Conservation (phyloP, 1,284 basidiomycete genomes). For the Trametes hirsuta region DNA sequence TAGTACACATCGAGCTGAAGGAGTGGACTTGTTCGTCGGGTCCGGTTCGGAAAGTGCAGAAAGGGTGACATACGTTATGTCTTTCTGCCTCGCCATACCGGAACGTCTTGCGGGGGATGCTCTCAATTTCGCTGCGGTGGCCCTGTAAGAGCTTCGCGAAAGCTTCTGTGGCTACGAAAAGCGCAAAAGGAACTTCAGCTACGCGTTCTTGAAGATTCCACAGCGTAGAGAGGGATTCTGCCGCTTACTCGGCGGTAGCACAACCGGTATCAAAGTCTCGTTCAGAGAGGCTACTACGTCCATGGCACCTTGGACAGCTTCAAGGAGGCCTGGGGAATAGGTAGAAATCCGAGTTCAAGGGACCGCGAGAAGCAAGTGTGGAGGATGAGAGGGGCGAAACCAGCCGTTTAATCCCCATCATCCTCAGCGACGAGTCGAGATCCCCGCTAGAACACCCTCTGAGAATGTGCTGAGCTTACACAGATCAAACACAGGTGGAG, state of each 20-base stretch:
- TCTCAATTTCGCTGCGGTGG: slow-evolving; percentile 43
- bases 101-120: slow-evolving; percentile 52
- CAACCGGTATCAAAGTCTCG: slow-evolving; percentile 5
- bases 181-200: background rate
- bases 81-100: slow-evolving; percentile 55
- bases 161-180: slow-evolving; percentile 30
- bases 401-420: too few species aligned
- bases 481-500: background rate
- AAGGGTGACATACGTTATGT: slow-evolving; percentile 49
- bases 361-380: too few species aligned
- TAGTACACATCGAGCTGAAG: slow-evolving; percentile 60
- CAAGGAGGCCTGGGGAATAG: too few species aligned
- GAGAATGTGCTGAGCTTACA: background rate
- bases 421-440: too few species aligned
- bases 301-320: background rate
- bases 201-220: background rate
- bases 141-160: slow-evolving; percentile 49
- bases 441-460: too few species aligned
- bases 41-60: background rate
- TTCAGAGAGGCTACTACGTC: slow-evolving; percentile 10
- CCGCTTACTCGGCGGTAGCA: slow-evolving; percentile 18
- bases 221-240: background rate
- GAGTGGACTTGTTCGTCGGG: too few species aligned
- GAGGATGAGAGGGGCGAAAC: too few species aligned
- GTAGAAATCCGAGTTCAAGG: background rate